Base-by-base conservation (phyloP, 208 protist genomes). In the Trypanosoma grayi region DNA sequence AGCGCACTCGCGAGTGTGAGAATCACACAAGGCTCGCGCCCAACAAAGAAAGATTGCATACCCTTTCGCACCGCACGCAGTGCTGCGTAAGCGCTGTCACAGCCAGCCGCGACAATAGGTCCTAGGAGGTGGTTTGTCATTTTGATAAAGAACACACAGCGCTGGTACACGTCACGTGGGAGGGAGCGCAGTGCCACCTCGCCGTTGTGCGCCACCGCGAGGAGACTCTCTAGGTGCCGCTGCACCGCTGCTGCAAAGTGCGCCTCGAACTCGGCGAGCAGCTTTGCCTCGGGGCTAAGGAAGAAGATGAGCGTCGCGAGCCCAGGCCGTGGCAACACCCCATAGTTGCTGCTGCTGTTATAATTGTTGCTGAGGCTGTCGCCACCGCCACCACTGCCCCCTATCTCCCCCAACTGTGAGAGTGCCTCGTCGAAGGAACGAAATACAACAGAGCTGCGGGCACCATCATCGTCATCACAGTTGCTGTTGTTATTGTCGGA, bases 1-100 rank as follows among this genome's bases (percentile, higher is more conserved):
- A 92, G 69, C 11, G 81, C 78, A 51, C 77, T 70, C 11, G 80
- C 80, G 8, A 93, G 60, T 22, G 86, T 81, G 54, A 79, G 48
- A 41, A 71, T 66, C 5, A 73, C 83, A 24, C 72, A 78, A n/a
- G 48, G 51, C 30, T 78, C 80, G 24, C 66, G 52, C 4, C 31
- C 43, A 9, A 74, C 48, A 46, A 93, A 83, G 48, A 93, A 93
- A 18, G 54, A 40, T 30, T 81, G 69, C 33, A 90, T 63, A 27
- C 79, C 81, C 25, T 70, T 77, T 6, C 72, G 68, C 2, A 88
- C 73, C 14, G 79, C 75, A 18, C 55, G 54, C 33, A 67, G 20
- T 40, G 77, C 60, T 31, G 63, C 52, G 7, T 48, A 25, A 8
- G 57, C 67, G 4, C 62, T 58, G 7, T 43, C 47, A 46, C 66